phyloP scores from a whole-genome alignment of 352 stramenopile species.

The Saprolegnia diclina region DNA sequence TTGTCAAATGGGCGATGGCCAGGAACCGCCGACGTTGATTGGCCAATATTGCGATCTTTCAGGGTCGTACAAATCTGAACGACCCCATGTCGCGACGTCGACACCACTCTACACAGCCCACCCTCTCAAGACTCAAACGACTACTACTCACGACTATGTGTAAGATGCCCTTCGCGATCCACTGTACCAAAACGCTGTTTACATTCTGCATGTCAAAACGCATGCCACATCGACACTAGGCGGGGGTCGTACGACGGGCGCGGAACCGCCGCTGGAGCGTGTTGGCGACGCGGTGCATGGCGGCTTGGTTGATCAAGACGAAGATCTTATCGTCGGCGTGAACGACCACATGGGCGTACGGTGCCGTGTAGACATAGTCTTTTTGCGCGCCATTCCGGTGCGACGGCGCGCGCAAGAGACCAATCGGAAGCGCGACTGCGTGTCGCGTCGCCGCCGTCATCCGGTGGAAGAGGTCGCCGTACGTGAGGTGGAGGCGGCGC shows the following conservation, averaged over 20 bases:
- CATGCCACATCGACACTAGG: neutral
- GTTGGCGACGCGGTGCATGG: slow-evolving; percentile 63
- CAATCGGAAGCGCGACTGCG: slow-evolving; percentile 71
- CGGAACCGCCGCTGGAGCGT: slow-evolving; percentile 74
- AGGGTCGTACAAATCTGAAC: too few relatives aligned
- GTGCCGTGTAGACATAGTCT: slow-evolving; percentile 79
- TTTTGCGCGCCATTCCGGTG: slow-evolving; percentile 46
- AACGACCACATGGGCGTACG: slow-evolving; percentile 50
- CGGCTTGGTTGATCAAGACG: slow-evolving; percentile 66
- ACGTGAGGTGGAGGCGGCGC: slow-evolving; percentile 42
- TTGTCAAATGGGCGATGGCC: neutral
- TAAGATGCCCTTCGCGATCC: too few relatives aligned
- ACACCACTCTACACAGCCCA: too few relatives aligned
- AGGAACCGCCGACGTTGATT: neutral
- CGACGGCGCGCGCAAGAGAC: slow-evolving; percentile 53
- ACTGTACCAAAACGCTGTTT: too few relatives aligned
- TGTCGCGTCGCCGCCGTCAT: slow-evolving; percentile 45
- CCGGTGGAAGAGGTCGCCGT: slow-evolving; percentile 65
- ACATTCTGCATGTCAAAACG: too few relatives aligned
- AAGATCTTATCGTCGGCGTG: slow-evolving; percentile 75
- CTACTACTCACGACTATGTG: too few relatives aligned
- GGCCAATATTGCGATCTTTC: neutral
- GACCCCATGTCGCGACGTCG: too few relatives aligned
- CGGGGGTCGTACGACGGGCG: neutral
- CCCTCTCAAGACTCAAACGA: too few relatives aligned